These are phyloP conservation scores for Solanum infundibuliforme DNA, from an alignment of 257 asterid genomes.

Conservation along the genomic window DNA sequence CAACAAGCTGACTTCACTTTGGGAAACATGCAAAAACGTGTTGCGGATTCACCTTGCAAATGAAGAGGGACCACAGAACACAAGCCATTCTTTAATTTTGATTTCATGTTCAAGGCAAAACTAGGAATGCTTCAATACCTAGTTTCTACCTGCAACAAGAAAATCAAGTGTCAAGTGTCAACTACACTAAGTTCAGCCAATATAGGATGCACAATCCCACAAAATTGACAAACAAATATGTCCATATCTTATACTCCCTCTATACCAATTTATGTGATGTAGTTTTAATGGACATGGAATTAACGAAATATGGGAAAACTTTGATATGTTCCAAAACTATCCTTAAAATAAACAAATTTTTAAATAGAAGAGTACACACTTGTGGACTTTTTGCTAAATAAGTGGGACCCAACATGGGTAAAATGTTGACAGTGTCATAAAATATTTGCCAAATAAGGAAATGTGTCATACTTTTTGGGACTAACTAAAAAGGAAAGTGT, in stretches of 20 bases:
- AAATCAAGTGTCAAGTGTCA: constrained; percentile 8
- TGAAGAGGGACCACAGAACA: constrained; percentile 47
- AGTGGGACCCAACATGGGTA: not conserved
- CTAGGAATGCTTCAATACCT: constrained; percentile 17
- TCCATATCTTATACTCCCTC: not conserved
- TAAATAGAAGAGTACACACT: not conserved
- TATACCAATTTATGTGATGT: not conserved
- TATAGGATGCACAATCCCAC: not conserved
- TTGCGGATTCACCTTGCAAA: constrained; percentile 28
- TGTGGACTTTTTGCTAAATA: not conserved
- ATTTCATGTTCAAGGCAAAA: constrained; percentile 42
- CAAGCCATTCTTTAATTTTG: constrained; percentile 31
- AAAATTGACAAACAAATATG: not conserved
- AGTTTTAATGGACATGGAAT: not conserved
- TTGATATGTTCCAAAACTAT: not conserved
- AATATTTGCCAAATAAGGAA: not conserved
- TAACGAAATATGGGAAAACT: not conserved
- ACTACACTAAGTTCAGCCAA: not conserved
- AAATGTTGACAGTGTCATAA: not conserved
- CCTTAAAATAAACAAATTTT: not conserved
- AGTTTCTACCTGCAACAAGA: constrained; percentile 31
- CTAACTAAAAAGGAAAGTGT: not conserved
- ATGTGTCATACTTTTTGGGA: not conserved
- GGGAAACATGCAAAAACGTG: constrained; percentile 46
- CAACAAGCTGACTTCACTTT: constrained; percentile 30